Evolutionary conservation across 2,329 filamentous ascomycete species (phyloP), one percentile per base, ranked within the genome.

Genomic region (Lasiodiplodia citricola): DNA sequence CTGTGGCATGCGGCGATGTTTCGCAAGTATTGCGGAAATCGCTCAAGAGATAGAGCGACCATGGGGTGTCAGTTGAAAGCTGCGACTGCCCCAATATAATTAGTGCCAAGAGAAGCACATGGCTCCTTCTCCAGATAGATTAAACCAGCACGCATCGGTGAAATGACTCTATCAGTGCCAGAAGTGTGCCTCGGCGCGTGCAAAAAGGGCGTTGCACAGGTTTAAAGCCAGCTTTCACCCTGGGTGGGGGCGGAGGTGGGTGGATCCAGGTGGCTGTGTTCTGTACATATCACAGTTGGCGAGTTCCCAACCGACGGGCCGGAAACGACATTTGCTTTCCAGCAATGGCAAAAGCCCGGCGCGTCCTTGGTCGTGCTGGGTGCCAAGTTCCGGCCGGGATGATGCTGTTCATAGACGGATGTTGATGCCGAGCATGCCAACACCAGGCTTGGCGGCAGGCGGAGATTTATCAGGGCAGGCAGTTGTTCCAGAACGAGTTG

Each of bases 251-350:
- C 41, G 16, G 8, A 41, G 37, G 31, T 35, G 31, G 11, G 13
- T 21, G 23, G 10, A 21, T 23, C 6, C 23, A 47, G 21, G 57
- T 60, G 57, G 57, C 57, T 60, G 57, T 60, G 58, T 50, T 41
- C 13, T 25, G 21, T 35, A 35, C 31, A 47, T 7, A 7, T 21
- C 44, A 47, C 44, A 47, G 31, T 62, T 62, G 58, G 58, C 14
- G 25, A 62, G 38, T 50, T 23, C 41, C 16, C n/a, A 35, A 62
- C 31, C n/a, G 28, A 62, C 21, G 25, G 58, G 58, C 8, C 16
- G 23, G 23, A 23, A 18, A 35, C 13, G 16, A 28, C 16, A 14
- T 21, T 8, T 13, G 41, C 1, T 16, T 21, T 44, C 13, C 57
- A 13, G 11, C 21, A 41, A n/a, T 47, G 57, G 57, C 16, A 44